Evolutionary conservation across 495 filamentous ascomycete species (phyloP), one percentile per base, ranked within the genome.

Genomic region (Talaromyces wortmannii): DNA sequence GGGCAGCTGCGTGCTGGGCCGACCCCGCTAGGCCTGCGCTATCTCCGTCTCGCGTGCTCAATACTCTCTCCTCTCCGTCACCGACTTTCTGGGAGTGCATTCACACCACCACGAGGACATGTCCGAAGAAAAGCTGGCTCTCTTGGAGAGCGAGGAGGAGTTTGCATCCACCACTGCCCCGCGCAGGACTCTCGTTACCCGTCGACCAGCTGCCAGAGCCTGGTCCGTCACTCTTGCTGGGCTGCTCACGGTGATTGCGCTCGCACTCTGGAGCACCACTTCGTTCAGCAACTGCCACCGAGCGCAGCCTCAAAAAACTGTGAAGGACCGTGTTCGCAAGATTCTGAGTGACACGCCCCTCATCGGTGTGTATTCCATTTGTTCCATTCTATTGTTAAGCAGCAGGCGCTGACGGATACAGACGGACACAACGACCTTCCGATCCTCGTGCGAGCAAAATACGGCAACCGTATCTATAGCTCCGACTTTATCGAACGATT

Each of bases 391-490:
- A 17, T 16, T 7, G n/a, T 23, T 23, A 40, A 17, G 12, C 2
- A 31, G 12, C 31, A 3, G 2, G 7, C 7, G 44, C 44, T 46
- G 44, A 46, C 44, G 10, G n/a, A 10, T 23, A 46, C 59, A 95
- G 92, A 97, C 70, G 92, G 92, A 3, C 94, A 98, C 65, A 86
- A 96, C 76, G 94, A 98, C 63, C 73, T 97, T 17, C 82, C 91
- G 10, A 85, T 91, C 57, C 58, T 85, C 17, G 76, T 97, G 57
- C 80, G 90, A 36, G 69, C 59, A n/a, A 13, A 69, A 4, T 91
- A 83, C 63, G 70, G 83, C 15, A 96, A 96, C 66, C 82, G 86
- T 53, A 92, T 98, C 65, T 88, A 95, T 65, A 64, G 75, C 53
- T 62, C 76, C 7, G 83, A 86, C 44, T 97, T 97, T 70, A 86